Percentiles rank a stretch among this genome's conserved stretches.
Conservation (phyloP, 1,284 basidiomycete species). For the Ceratobasidium sp. region DNA sequence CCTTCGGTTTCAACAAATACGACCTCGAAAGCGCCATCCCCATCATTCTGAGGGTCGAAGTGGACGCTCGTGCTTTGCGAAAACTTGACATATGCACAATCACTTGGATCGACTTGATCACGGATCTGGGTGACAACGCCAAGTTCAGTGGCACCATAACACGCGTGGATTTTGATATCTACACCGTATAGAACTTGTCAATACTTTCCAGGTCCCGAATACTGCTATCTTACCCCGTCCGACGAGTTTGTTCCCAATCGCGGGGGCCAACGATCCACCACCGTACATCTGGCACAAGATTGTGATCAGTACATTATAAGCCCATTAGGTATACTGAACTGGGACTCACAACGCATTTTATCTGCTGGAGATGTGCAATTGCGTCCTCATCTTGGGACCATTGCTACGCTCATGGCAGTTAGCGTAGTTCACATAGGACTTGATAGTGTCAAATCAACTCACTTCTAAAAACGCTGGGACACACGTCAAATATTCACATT, state of each 20-base stretch:
- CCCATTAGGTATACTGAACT: neutral
- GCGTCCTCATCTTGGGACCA: constrained; percentile 37
- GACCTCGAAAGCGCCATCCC: constrained; percentile 6
- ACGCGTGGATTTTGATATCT: neutral
- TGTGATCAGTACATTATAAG: neutral
- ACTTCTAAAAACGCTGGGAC: constrained; percentile 39
- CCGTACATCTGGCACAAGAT: constrained; percentile 23
- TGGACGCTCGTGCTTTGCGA: neutral
- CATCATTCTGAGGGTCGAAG: constrained; percentile 11
- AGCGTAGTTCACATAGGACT: neutral
- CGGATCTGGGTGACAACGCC: neutral
- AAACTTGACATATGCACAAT: constrained; percentile 37
- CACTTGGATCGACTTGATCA: neutral
- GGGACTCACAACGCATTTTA: constrained; percentile 35
- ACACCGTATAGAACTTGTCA: neutral
- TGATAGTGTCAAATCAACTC: neutral
- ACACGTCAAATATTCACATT: constrained; percentile 4
- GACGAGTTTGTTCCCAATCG: constrained; percentile 4
- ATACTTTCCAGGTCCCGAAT: neutral
- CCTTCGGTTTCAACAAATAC: constrained; percentile 9
- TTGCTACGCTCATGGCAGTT: no score
- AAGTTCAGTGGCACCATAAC: constrained; percentile 13
- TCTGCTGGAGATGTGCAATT: constrained; percentile 35
- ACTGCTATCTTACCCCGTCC: constrained; percentile 3
- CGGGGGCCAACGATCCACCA: constrained; percentile 3